These are phyloP conservation scores for Fusarium pseudonygamai DNA, from an alignment of 2,329 filamentous ascomycete species.

Conservation along the genomic window DNA sequence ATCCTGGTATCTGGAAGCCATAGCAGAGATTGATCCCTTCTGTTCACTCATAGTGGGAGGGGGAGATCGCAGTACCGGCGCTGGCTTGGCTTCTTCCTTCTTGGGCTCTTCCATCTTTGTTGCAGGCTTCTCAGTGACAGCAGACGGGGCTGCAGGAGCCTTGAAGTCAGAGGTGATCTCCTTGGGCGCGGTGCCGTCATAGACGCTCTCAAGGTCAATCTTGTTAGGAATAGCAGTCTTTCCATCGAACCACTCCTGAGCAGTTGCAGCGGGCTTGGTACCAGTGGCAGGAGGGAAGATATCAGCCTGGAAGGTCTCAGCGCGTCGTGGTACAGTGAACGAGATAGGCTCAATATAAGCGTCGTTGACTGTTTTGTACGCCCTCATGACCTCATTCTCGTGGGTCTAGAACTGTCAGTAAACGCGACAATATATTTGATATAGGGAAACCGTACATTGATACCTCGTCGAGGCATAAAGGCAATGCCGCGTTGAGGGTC, in stretches of 20 bases:
- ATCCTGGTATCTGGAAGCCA: conserved; percentile 89
- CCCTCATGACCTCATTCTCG: conserved; percentile 95
- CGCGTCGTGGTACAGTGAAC: conserved; percentile 93
- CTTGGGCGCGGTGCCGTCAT: conserved; percentile 82
- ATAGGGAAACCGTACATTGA: conserved; percentile 71
- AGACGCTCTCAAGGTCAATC: conserved; percentile 92
- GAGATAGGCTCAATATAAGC: conserved; percentile 94
- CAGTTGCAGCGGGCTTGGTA: conserved; percentile 80
- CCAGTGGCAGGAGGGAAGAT: conserved; percentile 92
- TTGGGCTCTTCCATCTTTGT: conserved; percentile 56
- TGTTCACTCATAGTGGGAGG: conserved; percentile 83
- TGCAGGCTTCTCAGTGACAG: conserved; percentile 52
- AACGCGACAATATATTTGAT: neutral
- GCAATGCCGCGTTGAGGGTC: conserved; percentile 95
- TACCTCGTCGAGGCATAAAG: conserved; percentile 92
- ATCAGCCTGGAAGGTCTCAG: conserved; percentile 95
- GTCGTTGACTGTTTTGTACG: conserved; percentile 97
- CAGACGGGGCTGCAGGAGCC: conserved; percentile 58
- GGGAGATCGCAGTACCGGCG: conserved; percentile 53
- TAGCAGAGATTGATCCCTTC: conserved; percentile 83
- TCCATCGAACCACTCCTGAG: conserved; percentile 85
- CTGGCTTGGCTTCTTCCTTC: conserved; percentile 65
- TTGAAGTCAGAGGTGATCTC: conserved; percentile 79
- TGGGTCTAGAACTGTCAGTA: conserved; percentile 68
- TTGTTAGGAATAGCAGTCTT: conserved; percentile 87